Conservation (phyloP, 2,329 filamentous ascomycete genomes). For the Torrubiellomyces zombiae region DNA sequence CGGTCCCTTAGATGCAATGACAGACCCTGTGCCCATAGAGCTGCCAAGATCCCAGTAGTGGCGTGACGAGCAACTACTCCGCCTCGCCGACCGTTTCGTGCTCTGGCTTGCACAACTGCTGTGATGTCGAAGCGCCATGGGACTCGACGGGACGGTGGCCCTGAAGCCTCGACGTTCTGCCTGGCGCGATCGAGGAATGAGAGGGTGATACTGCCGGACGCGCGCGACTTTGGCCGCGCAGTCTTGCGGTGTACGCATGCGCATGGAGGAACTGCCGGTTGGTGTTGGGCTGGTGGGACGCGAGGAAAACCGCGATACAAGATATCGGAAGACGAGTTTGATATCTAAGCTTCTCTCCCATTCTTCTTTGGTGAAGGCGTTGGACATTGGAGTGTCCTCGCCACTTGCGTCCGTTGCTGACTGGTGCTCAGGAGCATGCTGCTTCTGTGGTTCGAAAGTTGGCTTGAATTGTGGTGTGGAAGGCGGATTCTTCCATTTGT, state of each 20-base stretch:
- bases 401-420: constrained; percentile 7
- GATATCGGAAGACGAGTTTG: constrained; percentile 78
- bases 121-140: constrained; percentile 29
- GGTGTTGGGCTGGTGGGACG: constrained; percentile 23
- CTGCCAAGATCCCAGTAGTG: constrained; percentile 90
- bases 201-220: constrained; percentile 76
- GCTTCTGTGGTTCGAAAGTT: constrained; percentile 23
- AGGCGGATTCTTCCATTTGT: constrained; percentile 8
- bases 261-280: constrained; percentile 28
- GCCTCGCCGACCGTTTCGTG: constrained; percentile 53
- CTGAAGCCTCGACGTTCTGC: constrained; percentile 41
- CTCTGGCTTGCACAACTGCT: constrained; percentile 79
- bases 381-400: constrained; percentile 10
- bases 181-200: constrained; percentile 44
- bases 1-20: constrained; percentile 47
- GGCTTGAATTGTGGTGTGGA: constrained; percentile 27
- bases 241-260: constrained; percentile 40
- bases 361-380: constrained; percentile 51
- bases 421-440: constrained; percentile 17
- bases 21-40: constrained; percentile 59
- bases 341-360: constrained; percentile 91
- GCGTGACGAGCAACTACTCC: constrained; percentile 54
- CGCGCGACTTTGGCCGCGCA: constrained; percentile 62
- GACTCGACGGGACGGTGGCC: constrained; percentile 30
- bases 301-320: constrained; percentile 57